Evolutionary conservation across 257 asterid species (phyloP).

Genomic region (Ocimum tenuiflorum): DNA sequence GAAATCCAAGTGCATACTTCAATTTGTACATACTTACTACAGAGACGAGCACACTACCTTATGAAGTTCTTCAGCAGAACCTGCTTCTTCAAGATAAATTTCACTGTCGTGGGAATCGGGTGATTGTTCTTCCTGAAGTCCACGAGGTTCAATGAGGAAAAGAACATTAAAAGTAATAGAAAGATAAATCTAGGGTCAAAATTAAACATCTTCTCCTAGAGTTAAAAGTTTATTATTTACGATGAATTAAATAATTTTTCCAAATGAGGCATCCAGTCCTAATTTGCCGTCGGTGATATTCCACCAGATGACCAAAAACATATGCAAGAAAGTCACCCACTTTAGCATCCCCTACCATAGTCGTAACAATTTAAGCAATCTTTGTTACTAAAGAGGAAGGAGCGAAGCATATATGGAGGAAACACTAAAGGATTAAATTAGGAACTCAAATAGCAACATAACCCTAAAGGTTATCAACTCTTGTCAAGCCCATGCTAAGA

Average conservation of each 20-base stretch:
- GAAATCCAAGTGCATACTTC: not conserved
- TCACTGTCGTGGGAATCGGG: constrained; percentile 32
- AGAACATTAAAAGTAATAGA: not conserved
- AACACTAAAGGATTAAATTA: not conserved
- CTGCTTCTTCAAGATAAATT: constrained; percentile 29
- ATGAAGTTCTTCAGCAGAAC: constrained; percentile 34
- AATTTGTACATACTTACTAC: not conserved
- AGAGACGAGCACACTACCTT: constrained; percentile 33
- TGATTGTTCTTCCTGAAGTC: constrained; percentile 48
- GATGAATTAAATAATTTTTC: too few species aligned
- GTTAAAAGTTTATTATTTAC: not conserved
- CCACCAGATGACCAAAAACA: not conserved
- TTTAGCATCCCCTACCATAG: not conserved
- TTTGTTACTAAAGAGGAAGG: not conserved
- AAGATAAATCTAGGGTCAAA: not conserved
- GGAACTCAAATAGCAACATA: not conserved
- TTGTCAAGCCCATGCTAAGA: not conserved
- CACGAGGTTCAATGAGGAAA: not conserved
- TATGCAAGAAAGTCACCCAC: not conserved
- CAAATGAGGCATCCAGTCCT: not conserved
- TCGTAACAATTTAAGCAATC: not conserved
- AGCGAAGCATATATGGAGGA: not conserved
- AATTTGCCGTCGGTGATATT: not conserved
- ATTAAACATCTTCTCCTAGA: not conserved
- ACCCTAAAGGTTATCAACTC: not conserved